Conservation (phyloP, 2,329 filamentous ascomycete species). For the Blastomyces percursus region DNA sequence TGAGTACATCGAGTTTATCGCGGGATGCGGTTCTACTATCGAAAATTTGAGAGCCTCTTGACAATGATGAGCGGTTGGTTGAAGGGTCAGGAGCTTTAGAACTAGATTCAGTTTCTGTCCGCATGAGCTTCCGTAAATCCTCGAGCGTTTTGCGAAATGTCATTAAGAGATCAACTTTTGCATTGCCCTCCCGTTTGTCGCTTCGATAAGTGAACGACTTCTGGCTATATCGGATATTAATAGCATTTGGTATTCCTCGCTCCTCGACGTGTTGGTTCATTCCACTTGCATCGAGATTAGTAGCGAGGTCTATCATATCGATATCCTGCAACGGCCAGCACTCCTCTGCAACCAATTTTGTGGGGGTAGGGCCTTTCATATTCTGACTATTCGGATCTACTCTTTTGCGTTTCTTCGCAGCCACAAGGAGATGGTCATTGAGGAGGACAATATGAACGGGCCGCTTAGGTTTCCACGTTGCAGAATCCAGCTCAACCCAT, state of each 20-base stretch:
- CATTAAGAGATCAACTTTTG: slow-evolving; percentile 70
- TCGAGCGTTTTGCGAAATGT: slow-evolving; percentile 90
- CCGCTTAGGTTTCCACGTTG: slow-evolving; percentile 86
- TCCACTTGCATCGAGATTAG: slow-evolving; percentile 30
- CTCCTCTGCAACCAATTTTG: slow-evolving; percentile 80
- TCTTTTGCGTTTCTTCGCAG: slow-evolving; percentile 85
- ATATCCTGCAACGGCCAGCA: slow-evolving; percentile 93
- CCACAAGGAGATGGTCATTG: slow-evolving; percentile 88
- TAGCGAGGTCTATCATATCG: slow-evolving; percentile 77
- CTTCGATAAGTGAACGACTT: slow-evolving; percentile 94
- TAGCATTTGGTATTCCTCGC: slow-evolving; percentile 62
- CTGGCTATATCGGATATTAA: slow-evolving; percentile 79
- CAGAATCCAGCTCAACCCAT: slow-evolving; percentile 95
- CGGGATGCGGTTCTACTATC: slow-evolving; percentile 68
- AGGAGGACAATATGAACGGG: slow-evolving; percentile 85
- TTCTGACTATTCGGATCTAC: slow-evolving; percentile 49
- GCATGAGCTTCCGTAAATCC: slow-evolving; percentile 72
- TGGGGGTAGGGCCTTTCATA: slow-evolving; percentile 38
- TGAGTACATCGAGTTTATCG: slow-evolving; percentile 61
- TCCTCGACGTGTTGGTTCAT: slow-evolving; percentile 38
- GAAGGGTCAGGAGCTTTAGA: slow-evolving; percentile 77
- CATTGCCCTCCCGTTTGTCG: slow-evolving; percentile 64
- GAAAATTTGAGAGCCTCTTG: slow-evolving; percentile 61
- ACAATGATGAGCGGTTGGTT: slow-evolving; percentile 57
- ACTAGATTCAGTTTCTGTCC: slow-evolving; percentile 77